Conservation (phyloP, 2,329 filamentous ascomycete genomes). For the Cryphonectria radicalis region DNA sequence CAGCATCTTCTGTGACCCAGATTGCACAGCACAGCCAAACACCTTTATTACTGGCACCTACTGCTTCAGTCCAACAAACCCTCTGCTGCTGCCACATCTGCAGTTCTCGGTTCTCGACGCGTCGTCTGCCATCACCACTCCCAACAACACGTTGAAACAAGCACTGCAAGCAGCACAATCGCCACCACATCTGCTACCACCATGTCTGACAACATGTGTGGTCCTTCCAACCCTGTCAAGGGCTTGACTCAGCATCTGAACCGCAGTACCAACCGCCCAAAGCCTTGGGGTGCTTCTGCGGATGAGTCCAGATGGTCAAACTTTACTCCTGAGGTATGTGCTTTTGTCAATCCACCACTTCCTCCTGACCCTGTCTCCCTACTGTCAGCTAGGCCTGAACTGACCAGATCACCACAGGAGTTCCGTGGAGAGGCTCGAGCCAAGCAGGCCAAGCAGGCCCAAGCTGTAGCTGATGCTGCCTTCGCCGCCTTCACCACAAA, state of each 20-base stretch:
- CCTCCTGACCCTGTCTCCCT: background rate
- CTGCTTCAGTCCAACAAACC: background rate
- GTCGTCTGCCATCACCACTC: background rate
- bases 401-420: slow-evolving; percentile 26
- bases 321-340: background rate
- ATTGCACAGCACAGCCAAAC: background rate
- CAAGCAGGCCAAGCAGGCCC: slow-evolving; percentile 21
- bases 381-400: background rate
- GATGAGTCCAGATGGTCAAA: background rate
- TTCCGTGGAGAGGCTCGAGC: slow-evolving; percentile 31
- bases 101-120: background rate
- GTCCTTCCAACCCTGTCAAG: slow-evolving; percentile 76
- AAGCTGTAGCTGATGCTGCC: slow-evolving; percentile 21
- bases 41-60: background rate
- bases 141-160: background rate
- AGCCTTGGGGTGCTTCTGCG: background rate
- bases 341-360: background rate
- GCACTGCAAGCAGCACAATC: background rate
- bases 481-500: slow-evolving; percentile 21
- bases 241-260: slow-evolving; percentile 72
- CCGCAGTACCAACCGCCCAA: slow-evolving; percentile 67
- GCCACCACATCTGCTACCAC: slow-evolving; percentile 40
- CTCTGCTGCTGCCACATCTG: background rate
- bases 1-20: background rate
- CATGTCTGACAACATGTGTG: slow-evolving; percentile 61